A percentile compares a stretch with the other conserved stretches of the same genome.
These are phyloP conservation scores for Suhomyces bolitotheri DNA, from an alignment of 1,139 yeast genomes.

Conservation along the genomic window DNA sequence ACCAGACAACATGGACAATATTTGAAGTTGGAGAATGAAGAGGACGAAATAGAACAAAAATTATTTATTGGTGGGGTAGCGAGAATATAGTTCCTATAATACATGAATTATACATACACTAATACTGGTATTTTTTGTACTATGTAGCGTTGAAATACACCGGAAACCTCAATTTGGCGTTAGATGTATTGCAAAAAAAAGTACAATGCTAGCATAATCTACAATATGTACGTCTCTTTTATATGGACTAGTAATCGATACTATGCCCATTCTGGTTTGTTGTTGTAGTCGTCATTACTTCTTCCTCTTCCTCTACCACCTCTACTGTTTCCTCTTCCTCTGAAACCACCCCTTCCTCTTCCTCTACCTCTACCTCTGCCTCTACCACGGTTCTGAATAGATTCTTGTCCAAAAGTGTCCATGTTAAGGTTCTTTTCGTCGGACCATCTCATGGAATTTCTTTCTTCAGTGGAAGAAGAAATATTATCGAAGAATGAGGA, in stretches of 20 bases:
- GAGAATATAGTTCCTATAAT: constrained; percentile 13
- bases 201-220: too few relatives aligned
- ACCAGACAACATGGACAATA: constrained; percentile 28
- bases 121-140: not conserved
- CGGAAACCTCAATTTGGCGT: too few relatives aligned
- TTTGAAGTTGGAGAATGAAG: constrained; percentile 24
- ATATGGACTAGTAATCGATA: constrained; percentile 4
- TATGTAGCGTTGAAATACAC: not conserved
- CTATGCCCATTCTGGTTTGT: constrained; percentile 46
- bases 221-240: not conserved
- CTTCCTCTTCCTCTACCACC: constrained; percentile 23
- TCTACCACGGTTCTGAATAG: constrained; percentile 30
- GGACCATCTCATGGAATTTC: constrained; percentile 52
- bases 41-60: constrained; percentile 26
- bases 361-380: constrained; percentile 36
- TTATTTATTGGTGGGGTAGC: constrained; percentile 31
- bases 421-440: constrained; percentile 52
- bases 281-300: constrained; percentile 24
- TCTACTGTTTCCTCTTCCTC: constrained; percentile 26
- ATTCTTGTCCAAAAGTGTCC: constrained; percentile 31
- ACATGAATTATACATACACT: too few relatives aligned
- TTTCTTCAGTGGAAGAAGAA: constrained; percentile 43
- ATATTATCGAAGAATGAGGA: constrained; percentile 31
- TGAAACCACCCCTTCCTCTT: constrained; percentile 22
- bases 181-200: too few relatives aligned